Evolutionary conservation across 768 basidiomycete genomes (phyloP).

Genomic region (Tubosaeta sp.): DNA sequence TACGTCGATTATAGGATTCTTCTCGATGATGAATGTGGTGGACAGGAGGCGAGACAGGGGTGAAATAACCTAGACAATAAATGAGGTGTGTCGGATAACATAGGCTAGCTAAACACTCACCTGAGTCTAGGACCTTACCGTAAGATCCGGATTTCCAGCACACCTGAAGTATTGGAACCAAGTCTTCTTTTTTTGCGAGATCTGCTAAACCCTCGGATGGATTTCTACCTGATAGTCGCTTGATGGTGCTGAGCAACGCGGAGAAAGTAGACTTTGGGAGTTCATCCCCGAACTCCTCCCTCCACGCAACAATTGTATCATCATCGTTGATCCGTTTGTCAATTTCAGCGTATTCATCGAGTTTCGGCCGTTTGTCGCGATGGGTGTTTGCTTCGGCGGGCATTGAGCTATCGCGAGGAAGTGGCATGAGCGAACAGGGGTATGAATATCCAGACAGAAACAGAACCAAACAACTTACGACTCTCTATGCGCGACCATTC

Average conservation of each 20-base stretch:
- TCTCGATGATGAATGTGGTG: neutral
- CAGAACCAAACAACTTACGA: slow-evolving; percentile 7
- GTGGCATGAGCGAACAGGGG: no score
- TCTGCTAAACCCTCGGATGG: no score
- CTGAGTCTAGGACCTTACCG: neutral
- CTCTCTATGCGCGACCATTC: slow-evolving; percentile 28
- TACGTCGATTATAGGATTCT: neutral
- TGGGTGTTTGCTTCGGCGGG: neutral
- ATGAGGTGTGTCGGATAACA: neutral
- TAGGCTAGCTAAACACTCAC: neutral
- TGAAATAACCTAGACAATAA: neutral
- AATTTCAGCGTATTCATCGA: neutral
- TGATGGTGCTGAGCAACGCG: no score
- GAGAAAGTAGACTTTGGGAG: neutral
- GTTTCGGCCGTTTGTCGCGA: neutral
- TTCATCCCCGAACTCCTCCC: neutral
- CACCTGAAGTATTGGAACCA: no score
- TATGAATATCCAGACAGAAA: no score
- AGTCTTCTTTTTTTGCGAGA: no score
- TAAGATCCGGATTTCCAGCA: neutral
- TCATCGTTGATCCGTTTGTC: neutral
- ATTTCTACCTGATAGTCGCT: no score
- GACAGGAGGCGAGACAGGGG: neutral
- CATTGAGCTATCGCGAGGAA: neutral
- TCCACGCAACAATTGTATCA: neutral